These are phyloP conservation scores for Debaryomyces nepalensis DNA, from an alignment of 1,139 yeast genomes.

Conservation along the genomic window DNA sequence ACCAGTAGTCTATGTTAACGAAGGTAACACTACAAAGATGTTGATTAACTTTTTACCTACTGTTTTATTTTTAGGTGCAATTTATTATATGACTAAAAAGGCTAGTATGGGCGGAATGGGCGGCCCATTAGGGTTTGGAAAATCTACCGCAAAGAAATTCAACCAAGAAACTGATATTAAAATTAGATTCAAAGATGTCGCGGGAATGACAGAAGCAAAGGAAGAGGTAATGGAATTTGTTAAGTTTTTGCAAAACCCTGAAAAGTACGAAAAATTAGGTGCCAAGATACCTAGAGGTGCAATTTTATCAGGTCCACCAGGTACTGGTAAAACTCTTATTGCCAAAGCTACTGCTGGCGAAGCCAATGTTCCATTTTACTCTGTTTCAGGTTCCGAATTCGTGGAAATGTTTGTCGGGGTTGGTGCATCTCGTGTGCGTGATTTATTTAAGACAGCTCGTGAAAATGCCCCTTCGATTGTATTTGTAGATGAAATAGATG, in stretches of 20 bases:
- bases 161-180: constrained; percentile 91
- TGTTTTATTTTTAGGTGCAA: constrained; percentile 78
- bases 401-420: constrained; percentile 99
- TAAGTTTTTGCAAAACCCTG: constrained; percentile 85
- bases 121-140: constrained; percentile 77
- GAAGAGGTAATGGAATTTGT: constrained; percentile 98
- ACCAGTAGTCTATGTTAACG: constrained; percentile 81
- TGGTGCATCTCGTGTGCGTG: constrained; percentile 97
- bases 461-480: constrained; percentile 92
- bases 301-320: constrained; percentile 97
- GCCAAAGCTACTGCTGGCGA: constrained; percentile 99
- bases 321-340: constrained; percentile 95
- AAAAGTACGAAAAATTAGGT: constrained; percentile 86
- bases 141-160: constrained; percentile 87
- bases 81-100: constrained; percentile 70
- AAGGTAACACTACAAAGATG: constrained; percentile 65
- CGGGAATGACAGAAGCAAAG: constrained; percentile 98
- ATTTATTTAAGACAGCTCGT: constrained; percentile 88
- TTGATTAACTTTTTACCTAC: constrained; percentile 82
- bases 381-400: constrained; percentile 97
- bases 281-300: constrained; percentile 99
- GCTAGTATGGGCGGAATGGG: constrained; percentile 64
- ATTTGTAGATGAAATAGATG: constrained; percentile 97
- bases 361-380: constrained; percentile 93
- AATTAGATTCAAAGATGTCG: constrained; percentile 89